phyloP scores from a whole-genome alignment of 2,329 filamentous ascomycete genomes.

The Dothistroma septosporum region DNA sequence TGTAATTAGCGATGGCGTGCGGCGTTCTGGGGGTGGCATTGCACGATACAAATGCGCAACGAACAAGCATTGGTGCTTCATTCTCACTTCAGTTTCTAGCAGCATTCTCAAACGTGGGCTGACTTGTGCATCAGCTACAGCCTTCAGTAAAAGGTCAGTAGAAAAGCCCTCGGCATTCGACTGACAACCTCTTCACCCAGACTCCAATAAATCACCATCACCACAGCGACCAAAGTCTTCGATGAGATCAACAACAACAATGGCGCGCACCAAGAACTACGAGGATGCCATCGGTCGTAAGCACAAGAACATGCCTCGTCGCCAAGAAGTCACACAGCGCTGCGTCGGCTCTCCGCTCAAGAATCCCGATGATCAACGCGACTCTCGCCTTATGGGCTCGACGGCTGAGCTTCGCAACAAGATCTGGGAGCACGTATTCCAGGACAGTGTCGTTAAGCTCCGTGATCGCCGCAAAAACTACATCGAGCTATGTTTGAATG shows the following conservation, averaged over 20 bases:
- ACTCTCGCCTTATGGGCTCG: background rate
- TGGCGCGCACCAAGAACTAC: background rate
- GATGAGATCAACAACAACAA: background rate
- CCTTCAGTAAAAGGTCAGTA: too few species aligned
- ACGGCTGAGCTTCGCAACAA: background rate
- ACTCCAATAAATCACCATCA: background rate
- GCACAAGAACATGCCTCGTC: background rate
- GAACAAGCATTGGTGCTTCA: background rate
- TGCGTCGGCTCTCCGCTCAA: background rate
- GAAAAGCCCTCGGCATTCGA: too few species aligned
- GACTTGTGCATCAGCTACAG: too few species aligned
- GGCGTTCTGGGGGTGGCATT: constrained; percentile 8
- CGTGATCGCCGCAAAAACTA: background rate
- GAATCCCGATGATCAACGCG: background rate
- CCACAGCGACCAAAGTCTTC: background rate
- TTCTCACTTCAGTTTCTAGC: background rate
- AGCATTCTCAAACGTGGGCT: background rate
- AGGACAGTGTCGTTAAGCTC: background rate
- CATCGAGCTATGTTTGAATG: background rate
- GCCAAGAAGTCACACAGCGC: background rate
- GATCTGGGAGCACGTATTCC: background rate
- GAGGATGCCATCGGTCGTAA: too few species aligned
- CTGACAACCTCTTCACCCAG: background rate
- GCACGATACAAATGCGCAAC: constrained; percentile 4
- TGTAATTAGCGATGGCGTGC: constrained; percentile 19